Evolutionary conservation across 2,329 filamentous ascomycete genomes (phyloP), one percentile per base, ranked within the genome.

Genomic region (Cladobotryum protrusum): DNA sequence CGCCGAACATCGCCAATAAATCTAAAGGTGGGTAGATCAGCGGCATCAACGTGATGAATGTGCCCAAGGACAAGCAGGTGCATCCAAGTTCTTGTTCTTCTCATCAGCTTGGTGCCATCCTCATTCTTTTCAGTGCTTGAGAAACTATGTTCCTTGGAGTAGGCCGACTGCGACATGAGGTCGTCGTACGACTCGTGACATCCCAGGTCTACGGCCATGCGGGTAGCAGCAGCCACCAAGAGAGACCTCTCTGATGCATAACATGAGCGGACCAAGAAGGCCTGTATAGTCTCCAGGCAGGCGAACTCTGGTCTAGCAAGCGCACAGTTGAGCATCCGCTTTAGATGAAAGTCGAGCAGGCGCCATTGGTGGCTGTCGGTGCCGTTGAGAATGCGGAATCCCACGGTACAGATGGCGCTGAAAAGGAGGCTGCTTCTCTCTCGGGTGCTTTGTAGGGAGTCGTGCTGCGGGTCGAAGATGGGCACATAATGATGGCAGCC

Each of bases 231-330:
- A 0, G 75, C 73, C 3, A 76, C 63, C 0, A 80, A 61, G 1
- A 79, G 57, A 7, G 73, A 76, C 0, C 76, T 68, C 47, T 79
- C 76, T 4, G 77, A 68, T 0, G 72, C 73, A 53, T 79, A 81
- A 48, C 74, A 76, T 1, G 76, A 75, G 44, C 75, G 67, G 1
- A 79, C 63, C 0, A 79, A 60, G 6, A 81, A 63, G 3, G 77
- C 75, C 49, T 81, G 77, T 0, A 80, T 61, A 0, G 72, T 74
- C 51, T 80, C 77, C 0, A 79, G 47, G 7, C 63, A 67, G 12
- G 67, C 67, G 24, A 43, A 51, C 2, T 33, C 42, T 1, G 59
- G 57, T 5, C 54, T 52, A 2, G 56, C 54, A 2, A 68, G 51
- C 2, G 61, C 61, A 0, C 72, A 60, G 34, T 72, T 72, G 8